A percentile compares a stretch with the other conserved stretches of the same genome.
Conservation (phyloP, 116 monocot species). For the Papilionanthe hybrid region DNA sequence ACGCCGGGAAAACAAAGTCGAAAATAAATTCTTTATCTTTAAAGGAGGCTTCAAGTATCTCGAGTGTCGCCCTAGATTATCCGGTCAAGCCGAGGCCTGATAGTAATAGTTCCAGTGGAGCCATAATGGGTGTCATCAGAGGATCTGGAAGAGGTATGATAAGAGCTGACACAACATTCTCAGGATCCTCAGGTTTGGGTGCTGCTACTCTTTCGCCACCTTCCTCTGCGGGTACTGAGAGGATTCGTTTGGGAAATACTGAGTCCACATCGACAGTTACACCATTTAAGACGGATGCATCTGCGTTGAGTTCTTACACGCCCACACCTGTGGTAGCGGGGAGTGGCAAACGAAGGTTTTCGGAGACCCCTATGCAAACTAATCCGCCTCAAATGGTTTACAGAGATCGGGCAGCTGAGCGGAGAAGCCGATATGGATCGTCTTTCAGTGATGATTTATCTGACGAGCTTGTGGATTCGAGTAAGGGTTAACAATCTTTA, state of each 20-base stretch:
- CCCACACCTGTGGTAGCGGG: conserved; percentile 23
- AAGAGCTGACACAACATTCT: conserved; percentile 58
- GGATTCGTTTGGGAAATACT: conserved; percentile 5
- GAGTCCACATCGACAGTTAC: conserved; percentile 13
- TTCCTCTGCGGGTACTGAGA: conserved; percentile 7
- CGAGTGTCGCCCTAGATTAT: conserved; percentile 21
- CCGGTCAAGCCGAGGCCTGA: conserved; percentile 39
- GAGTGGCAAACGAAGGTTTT: conserved; percentile 80
- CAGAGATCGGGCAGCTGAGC: conserved; percentile 93
- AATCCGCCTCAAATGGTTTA: conserved; percentile 47
- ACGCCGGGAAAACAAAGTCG: conserved; percentile 29
- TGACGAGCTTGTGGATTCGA: conserved; percentile 58
- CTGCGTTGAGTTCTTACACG: conserved; percentile 64
- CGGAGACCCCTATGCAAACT: conserved; percentile 68
- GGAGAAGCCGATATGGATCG: conserved; percentile 87
- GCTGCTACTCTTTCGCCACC: conserved; percentile 1
- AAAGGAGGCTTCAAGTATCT: conserved; percentile 25
- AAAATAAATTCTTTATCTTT: conserved; percentile 32
- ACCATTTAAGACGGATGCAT: conserved; percentile 77
- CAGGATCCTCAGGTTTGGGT: conserved; percentile 18
- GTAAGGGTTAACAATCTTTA: conserved; percentile 43
- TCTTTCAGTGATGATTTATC: conserved; percentile 41
- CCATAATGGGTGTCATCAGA: conserved; percentile 78
- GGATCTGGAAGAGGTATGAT: conserved; percentile 74
- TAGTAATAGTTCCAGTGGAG: conserved; percentile 49